These are phyloP conservation scores for Bimuria novae-zelandiae DNA, from an alignment of 2,329 filamentous ascomycete species.

Conservation along the genomic window DNA sequence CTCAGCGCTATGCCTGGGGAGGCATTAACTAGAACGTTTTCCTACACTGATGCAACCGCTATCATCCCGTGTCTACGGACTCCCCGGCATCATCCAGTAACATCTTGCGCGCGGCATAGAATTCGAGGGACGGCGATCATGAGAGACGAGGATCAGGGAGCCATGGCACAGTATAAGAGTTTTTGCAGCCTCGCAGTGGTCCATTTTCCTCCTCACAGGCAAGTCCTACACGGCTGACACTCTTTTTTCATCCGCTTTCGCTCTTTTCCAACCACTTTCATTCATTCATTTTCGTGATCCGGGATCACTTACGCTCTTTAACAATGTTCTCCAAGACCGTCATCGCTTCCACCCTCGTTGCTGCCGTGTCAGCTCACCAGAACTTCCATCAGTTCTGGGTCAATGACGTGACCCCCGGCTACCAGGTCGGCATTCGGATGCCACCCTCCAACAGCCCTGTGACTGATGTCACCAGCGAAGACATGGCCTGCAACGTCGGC, in stretches of 20 bases:
- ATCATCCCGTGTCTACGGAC: constrained; percentile 1
- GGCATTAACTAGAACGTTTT: not conserved
- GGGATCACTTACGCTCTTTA: constrained; percentile 14
- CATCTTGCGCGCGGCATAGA: constrained; percentile 2
- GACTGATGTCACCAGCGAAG: constrained; percentile 34
- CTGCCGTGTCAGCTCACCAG: constrained; percentile 38
- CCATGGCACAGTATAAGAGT: constrained; percentile 1
- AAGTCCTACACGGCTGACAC: constrained; percentile 8
- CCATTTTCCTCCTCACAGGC: not conserved
- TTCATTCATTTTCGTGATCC: constrained; percentile 16
- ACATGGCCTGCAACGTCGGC: constrained; percentile 43
- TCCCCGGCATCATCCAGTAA: not conserved
- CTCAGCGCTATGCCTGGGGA: not conserved
- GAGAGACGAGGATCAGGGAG: not conserved
- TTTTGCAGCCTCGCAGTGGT: not conserved
- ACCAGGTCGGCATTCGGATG: constrained; percentile 42
- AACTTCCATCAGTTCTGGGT: constrained; percentile 40
- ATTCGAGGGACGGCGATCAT: not conserved
- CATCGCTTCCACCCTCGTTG: constrained; percentile 30
- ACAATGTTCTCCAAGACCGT: constrained; percentile 40
- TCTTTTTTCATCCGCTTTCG: constrained; percentile 3
- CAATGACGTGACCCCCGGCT: constrained; percentile 35
- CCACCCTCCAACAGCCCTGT: constrained; percentile 42
- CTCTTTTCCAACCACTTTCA: constrained; percentile 8
- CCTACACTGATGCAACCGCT: not conserved